These are phyloP conservation scores for Radiomyces spectabilis DNA, from an alignment of 192 early-diverging fungal genomes.

Conservation along the genomic window DNA sequence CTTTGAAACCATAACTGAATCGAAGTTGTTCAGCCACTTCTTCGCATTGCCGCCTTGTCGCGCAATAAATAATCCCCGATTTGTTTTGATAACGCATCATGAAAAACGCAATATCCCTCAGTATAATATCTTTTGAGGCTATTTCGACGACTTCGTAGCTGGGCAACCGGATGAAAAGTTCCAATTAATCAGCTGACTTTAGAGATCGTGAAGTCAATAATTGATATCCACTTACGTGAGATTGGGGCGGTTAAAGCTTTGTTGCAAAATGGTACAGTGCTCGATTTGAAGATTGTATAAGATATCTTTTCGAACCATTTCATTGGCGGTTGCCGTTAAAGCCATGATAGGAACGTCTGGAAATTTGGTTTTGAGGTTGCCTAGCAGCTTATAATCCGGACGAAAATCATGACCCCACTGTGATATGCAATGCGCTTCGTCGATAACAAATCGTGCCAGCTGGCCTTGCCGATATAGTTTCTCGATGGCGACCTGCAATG, in stretches of 20 bases:
- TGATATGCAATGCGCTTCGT: slow-evolving; percentile 79
- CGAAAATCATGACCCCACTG: slow-evolving; percentile 87
- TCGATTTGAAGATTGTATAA: slow-evolving; percentile 62
- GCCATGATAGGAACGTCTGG: slow-evolving; percentile 60
- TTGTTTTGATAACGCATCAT: slow-evolving; percentile 58
- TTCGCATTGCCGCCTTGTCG: slow-evolving; percentile 72
- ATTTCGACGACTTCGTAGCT: slow-evolving; percentile 68
- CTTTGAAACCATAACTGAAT: slow-evolving; percentile 47
- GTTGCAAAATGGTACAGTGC: slow-evolving; percentile 64
- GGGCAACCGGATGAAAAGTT: no score
- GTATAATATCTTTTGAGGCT: slow-evolving; percentile 40
- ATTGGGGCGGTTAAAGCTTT: slow-evolving; percentile 87
- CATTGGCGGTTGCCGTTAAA: slow-evolving; percentile 90
- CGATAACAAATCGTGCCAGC: slow-evolving; percentile 54
- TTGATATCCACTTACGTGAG: slow-evolving; percentile 41
- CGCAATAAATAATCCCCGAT: slow-evolving; percentile 92
- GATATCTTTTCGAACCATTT: slow-evolving; percentile 80
- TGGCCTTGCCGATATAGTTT: slow-evolving; percentile 56
- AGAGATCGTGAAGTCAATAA: no score
- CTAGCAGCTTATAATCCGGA: slow-evolving; percentile 23
- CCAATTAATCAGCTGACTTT: slow-evolving; percentile 50
- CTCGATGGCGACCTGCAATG: slow-evolving; percentile 74
- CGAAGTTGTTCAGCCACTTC: slow-evolving; percentile 66
- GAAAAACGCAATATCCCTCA: slow-evolving; percentile 64
- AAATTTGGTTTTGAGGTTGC: slow-evolving; percentile 29